These are phyloP conservation scores for Miamiensis avidus DNA, from an alignment of 169 alveolate species.

Conservation along the genomic window DNA sequence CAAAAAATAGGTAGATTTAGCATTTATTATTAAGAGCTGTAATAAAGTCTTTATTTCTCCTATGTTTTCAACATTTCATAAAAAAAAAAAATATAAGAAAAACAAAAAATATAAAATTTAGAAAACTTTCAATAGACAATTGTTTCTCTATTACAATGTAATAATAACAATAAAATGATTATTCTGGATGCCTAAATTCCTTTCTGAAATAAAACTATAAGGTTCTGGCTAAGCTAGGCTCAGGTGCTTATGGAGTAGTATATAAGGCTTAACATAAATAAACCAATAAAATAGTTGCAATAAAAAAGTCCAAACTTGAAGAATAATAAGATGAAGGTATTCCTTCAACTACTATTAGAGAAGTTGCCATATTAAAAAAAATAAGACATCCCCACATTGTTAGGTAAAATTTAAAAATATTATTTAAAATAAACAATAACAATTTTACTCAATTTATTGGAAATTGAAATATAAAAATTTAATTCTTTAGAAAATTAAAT, in stretches of 20 bases:
- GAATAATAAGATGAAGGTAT: constrained; percentile 83
- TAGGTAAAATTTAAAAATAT: constrained; percentile 17
- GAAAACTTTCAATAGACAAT: neutral
- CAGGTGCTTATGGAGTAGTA: constrained; percentile 83
- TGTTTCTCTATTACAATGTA: neutral
- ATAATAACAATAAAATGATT: neutral
- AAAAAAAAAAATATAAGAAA: too few species aligned
- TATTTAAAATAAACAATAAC: neutral
- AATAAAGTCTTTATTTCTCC: too few species aligned
- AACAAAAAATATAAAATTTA: too few species aligned
- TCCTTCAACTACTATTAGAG: constrained; percentile 88
- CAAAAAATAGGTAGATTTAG: too few species aligned
- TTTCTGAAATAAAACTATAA: too few species aligned
- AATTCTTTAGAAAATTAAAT: too few species aligned
- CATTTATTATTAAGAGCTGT: too few species aligned
- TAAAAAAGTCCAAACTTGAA: constrained; percentile 70
- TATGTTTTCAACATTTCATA: neutral
- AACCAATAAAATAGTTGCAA: constrained; percentile 71
- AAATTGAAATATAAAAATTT: too few species aligned
- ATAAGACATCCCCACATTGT: constrained; percentile 74
- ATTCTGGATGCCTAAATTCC: too few species aligned
- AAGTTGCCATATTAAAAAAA: constrained; percentile 67
- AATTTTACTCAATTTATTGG: too few species aligned
- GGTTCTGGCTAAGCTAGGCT: constrained; percentile 48
- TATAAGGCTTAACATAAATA: constrained; percentile 63